A percentile compares a stretch with the other conserved stretches of the same genome.
These are phyloP conservation scores for Globisporangium iwayamae DNA, from an alignment of 352 stramenopile genomes.

Conservation along the genomic window DNA sequence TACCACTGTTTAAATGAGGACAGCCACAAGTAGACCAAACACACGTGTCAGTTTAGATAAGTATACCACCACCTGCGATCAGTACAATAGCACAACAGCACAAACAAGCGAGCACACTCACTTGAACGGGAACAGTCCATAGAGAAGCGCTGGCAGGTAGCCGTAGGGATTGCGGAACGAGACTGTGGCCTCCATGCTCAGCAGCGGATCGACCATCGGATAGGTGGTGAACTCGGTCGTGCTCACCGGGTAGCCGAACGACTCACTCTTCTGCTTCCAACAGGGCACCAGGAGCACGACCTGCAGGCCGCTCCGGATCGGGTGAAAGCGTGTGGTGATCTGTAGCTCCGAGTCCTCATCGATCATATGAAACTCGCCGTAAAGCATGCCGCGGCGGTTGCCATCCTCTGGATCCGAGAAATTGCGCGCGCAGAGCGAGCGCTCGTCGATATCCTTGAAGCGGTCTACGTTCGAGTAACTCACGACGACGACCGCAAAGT, in stretches of 20 bases:
- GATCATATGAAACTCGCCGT: conserved; percentile 57
- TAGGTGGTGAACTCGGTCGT: conserved; percentile 64
- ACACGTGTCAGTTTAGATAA: background rate
- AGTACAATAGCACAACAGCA: background rate
- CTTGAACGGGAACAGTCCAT: conserved; percentile 84
- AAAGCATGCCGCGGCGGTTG: conserved; percentile 40
- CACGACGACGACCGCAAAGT: conserved; percentile 66
- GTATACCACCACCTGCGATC: background rate
- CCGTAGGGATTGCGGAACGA: conserved; percentile 81
- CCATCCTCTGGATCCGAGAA: conserved; percentile 39
- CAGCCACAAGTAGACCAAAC: background rate
- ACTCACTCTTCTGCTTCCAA: conserved; percentile 81
- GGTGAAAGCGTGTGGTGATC: conserved; percentile 50
- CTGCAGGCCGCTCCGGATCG: conserved; percentile 48
- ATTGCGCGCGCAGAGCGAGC: conserved; percentile 52
- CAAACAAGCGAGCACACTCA: conserved; percentile 26
- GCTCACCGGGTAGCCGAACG: conserved; percentile 76
- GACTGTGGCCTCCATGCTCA: conserved; percentile 57
- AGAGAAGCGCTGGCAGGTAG: conserved; percentile 76
- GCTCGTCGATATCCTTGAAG: conserved; percentile 46
- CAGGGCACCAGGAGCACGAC: conserved; percentile 68
- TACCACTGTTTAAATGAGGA: conserved; percentile 36
- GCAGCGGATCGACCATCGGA: conserved; percentile 67
- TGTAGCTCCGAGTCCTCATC: conserved; percentile 35
- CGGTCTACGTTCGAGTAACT: conserved; percentile 53